Conservation (phyloP, 2,329 filamentous ascomycete species). For the Claviceps monticola region DNA sequence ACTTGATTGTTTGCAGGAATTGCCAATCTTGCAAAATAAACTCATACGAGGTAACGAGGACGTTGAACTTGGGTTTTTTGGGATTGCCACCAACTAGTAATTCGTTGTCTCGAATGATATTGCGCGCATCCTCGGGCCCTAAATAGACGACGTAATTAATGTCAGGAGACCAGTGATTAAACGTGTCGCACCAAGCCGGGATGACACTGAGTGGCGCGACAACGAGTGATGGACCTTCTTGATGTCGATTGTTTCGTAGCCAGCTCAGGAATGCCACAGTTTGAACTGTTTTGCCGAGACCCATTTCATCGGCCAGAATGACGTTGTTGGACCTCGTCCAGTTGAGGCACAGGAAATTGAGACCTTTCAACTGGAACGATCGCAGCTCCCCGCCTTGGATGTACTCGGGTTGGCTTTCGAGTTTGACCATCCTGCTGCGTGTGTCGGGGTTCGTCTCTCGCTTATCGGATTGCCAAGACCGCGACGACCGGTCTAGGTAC, state of each 20-base stretch:
- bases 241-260: conserved; percentile 76
- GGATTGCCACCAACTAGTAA: conserved; percentile 74
- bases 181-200: conserved; percentile 95
- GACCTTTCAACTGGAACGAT: conserved; percentile 82
- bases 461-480: conserved; percentile 67
- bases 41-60: conserved; percentile 95
- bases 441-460: conserved; percentile 64
- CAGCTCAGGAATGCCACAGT: conserved; percentile 95
- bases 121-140: conserved; percentile 73
- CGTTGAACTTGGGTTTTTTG: conserved; percentile 88
- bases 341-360: conserved; percentile 93
- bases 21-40: conserved; percentile 79
- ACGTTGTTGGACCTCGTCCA: conserved; percentile 93
- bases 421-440: conserved; percentile 56
- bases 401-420: conserved; percentile 74
- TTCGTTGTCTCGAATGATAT: conserved; percentile 81
- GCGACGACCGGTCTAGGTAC: conserved; percentile 70
- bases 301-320: conserved; percentile 97
- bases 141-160: conserved; percentile 96
- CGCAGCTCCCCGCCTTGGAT: conserved; percentile 74
- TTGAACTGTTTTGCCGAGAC: conserved; percentile 93
- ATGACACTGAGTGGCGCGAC: conserved; percentile 97
- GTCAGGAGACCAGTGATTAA: conserved; percentile 91
- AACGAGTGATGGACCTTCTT: conserved; percentile 91
- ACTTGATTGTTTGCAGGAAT: conserved; percentile 82